Percentiles rank a stretch among this genome's conserved stretches.
Evolutionary conservation across 2,329 filamentous ascomycete genomes (phyloP).

Genomic region (Rutstroemia sp.): DNA sequence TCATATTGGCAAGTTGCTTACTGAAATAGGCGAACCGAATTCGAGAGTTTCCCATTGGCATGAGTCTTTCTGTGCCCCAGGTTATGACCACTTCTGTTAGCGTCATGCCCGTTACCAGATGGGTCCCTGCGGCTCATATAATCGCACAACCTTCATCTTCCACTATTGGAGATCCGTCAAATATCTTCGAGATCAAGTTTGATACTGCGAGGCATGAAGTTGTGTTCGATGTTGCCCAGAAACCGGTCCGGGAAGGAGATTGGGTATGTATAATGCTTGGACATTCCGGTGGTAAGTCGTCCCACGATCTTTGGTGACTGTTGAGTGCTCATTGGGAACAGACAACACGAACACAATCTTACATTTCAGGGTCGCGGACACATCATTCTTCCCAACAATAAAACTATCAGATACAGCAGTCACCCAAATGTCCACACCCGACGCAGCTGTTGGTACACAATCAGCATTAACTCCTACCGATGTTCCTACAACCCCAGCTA

Average conservation of each 20-base stretch:
- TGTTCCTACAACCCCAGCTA: constrained; percentile 22
- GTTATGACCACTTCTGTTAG: not conserved
- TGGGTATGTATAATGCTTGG: constrained; percentile 21
- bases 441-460: not conserved
- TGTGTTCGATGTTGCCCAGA: not conserved
- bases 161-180: not conserved
- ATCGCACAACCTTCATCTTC: not conserved
- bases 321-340: not conserved
- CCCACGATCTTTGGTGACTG: not conserved
- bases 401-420: constrained; percentile 18
- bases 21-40: constrained; percentile 13
- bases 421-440: not conserved
- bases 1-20: not conserved
- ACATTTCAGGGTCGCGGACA: constrained; percentile 24
- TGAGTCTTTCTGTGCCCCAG: constrained; percentile 27
- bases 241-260: constrained; percentile 22
- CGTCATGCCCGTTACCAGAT: not conserved
- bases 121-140: not conserved
- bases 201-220: constrained; percentile 1
- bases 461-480: too few relatives aligned
- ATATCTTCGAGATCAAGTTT: constrained; percentile 20
- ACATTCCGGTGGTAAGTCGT: constrained; percentile 10
- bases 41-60: constrained; percentile 29
- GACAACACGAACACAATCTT: not conserved
- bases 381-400: constrained; percentile 20